Percentiles rank a stretch among this genome's conserved stretches.
Conservation (phyloP, 2,329 filamentous ascomycete genomes). For the Dactylella cylindrospora region DNA sequence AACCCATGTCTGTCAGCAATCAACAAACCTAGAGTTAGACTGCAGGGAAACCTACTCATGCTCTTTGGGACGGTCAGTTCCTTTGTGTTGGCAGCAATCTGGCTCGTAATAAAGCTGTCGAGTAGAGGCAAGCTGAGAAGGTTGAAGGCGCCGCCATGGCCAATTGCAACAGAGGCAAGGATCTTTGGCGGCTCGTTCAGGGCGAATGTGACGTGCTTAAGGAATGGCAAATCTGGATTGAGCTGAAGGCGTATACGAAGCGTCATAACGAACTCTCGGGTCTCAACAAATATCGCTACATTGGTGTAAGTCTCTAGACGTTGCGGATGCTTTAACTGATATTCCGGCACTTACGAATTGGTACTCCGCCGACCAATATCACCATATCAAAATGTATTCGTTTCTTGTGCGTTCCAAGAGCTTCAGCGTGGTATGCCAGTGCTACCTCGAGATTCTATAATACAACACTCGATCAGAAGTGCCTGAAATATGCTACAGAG, state of each 20-base stretch:
- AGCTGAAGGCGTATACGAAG: slow-evolving; percentile 79
- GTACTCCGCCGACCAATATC: slow-evolving; percentile 90
- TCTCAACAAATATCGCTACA: slow-evolving; percentile 64
- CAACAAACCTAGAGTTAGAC: too few species aligned
- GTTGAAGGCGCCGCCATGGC: slow-evolving; percentile 66
- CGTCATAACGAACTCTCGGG: slow-evolving; percentile 82
- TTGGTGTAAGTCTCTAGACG: not conserved
- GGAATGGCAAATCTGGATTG: slow-evolving; percentile 84
- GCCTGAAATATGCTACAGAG: too few species aligned
- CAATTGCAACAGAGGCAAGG: slow-evolving; percentile 72
- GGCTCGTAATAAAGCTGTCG: slow-evolving; percentile 94
- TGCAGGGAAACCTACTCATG: slow-evolving; percentile 68
- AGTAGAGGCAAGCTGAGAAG: slow-evolving; percentile 88
- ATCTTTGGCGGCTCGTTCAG: slow-evolving; percentile 92
- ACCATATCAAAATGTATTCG: slow-evolving; percentile 98
- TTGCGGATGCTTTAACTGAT: not conserved
- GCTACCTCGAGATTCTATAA: slow-evolving; percentile 33
- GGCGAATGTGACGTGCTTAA: slow-evolving; percentile 89
- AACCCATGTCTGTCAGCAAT: too few species aligned
- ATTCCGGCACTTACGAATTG: slow-evolving; percentile 58
- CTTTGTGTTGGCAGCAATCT: slow-evolving; percentile 79
- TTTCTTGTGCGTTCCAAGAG: slow-evolving; percentile 58
- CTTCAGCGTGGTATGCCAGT: slow-evolving; percentile 32
- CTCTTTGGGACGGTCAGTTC: slow-evolving; percentile 95
- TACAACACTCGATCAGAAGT: not conserved